Evolutionary conservation across 1,139 yeast species (phyloP).

Genomic region (Yamadazyma taylorii): DNA sequence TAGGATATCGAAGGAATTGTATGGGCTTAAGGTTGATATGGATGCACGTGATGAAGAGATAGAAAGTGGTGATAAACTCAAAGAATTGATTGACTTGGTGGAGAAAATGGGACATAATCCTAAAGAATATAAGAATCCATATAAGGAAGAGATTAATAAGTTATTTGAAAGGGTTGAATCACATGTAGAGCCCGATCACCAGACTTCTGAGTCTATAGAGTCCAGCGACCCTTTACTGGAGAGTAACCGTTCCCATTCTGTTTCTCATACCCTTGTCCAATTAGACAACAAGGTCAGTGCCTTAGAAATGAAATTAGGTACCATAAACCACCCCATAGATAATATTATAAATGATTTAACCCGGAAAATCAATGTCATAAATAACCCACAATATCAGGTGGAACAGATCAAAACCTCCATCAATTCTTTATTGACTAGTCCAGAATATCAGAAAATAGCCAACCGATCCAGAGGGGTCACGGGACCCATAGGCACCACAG

Average conservation of each 20-base stretch:
- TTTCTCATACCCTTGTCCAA: too few species aligned
- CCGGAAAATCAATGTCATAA: slow-evolving; percentile 37
- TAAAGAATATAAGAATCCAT: slow-evolving; percentile 6
- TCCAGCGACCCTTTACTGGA: too few species aligned
- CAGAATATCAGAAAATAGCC: slow-evolving; percentile 4
- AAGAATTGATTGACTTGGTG: slow-evolving; percentile 8
- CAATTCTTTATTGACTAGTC: slow-evolving; percentile 9
- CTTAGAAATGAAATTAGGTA: slow-evolving; percentile 18
- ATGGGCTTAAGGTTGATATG: slow-evolving; percentile 26
- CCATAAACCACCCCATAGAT: slow-evolving; percentile 20
- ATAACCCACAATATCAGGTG: slow-evolving; percentile 34
- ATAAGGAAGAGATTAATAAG: slow-evolving; percentile 6
- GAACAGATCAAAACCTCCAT: slow-evolving; percentile 21
- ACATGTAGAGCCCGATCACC: too few species aligned
- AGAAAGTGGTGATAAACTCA: slow-evolving; percentile 4
- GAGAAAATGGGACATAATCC: slow-evolving; percentile 10
- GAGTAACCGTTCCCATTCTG: too few species aligned
- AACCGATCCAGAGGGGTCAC: neutral
- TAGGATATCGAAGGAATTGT: slow-evolving; percentile 46
- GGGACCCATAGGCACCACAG: too few species aligned
- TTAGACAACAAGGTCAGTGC: slow-evolving; percentile 23
- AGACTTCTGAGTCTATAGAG: too few species aligned
- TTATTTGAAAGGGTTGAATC: slow-evolving; percentile 10
- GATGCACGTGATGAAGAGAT: slow-evolving; percentile 1
- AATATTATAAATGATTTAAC: slow-evolving; percentile 33